Conservation (phyloP, 331 rosid genomes). For the Phaseolus coccineus region DNA sequence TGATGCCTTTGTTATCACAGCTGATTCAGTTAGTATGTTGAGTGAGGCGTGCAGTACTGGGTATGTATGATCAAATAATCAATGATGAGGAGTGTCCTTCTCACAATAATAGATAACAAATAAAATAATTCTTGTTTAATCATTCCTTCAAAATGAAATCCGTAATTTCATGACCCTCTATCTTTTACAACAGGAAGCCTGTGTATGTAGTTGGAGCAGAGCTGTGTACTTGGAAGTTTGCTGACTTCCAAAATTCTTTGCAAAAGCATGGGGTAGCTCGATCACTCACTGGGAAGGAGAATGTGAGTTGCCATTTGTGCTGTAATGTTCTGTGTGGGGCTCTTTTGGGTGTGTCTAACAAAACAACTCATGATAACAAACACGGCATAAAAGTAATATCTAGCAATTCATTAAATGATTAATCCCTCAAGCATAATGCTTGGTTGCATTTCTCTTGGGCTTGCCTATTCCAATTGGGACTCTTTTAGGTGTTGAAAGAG, state of each 20-base stretch:
- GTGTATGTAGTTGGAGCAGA: slow-evolving; percentile 85
- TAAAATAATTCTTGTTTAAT: background rate
- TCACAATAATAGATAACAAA: background rate
- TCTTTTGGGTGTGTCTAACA: background rate
- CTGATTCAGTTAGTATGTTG: slow-evolving; percentile 96
- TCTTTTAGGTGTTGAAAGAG: too few species aligned
- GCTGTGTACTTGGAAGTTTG: slow-evolving; percentile 87
- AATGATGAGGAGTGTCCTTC: slow-evolving; percentile 33
- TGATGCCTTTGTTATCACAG: slow-evolving; percentile 89
- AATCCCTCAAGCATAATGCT: too few species aligned
- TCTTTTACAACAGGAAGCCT: slow-evolving; percentile 72
- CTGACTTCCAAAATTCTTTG: slow-evolving; percentile 80
- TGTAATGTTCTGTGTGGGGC: background rate
- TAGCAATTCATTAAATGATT: too few species aligned
- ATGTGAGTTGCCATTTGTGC: slow-evolving; percentile 65
- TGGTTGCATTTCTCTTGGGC: too few species aligned
- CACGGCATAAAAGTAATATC: too few species aligned
- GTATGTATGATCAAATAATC: slow-evolving; percentile 60
- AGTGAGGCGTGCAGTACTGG: slow-evolving; percentile 97
- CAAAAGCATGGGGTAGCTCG: slow-evolving; percentile 72
- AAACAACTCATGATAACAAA: too few species aligned
- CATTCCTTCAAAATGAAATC: slow-evolving; percentile 34
- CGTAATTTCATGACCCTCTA: slow-evolving; percentile 25
- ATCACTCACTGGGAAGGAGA: slow-evolving; percentile 77
- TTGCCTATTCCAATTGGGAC: too few species aligned